phyloP scores from a whole-genome alignment of 73 alveolate genomes.

The Paramecium primaurelia region DNA sequence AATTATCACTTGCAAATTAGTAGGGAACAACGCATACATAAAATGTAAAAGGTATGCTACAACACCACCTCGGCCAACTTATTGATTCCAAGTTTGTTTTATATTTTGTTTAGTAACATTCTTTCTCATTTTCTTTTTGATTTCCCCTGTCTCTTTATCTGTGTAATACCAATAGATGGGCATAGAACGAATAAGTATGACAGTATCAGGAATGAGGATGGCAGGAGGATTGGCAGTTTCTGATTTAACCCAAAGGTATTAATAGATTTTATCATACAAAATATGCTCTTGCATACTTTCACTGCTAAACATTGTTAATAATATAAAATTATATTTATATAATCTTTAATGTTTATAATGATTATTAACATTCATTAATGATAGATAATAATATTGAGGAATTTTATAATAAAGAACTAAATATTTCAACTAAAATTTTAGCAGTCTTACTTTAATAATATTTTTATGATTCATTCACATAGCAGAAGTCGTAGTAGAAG shows the following conservation, averaged over 20 bases:
- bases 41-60: slow-evolving; percentile 32
- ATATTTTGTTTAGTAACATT: slow-evolving; percentile 17
- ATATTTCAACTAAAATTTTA: neutral
- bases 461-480: neutral
- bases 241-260: slow-evolving; percentile 24
- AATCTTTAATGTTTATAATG: neutral
- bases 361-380: neutral
- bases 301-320: slow-evolving; percentile 18
- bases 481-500: slow-evolving; percentile 21
- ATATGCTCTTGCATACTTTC: slow-evolving; percentile 20
- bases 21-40: neutral
- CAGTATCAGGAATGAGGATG: slow-evolving; percentile 24
- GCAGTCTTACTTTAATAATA: neutral
- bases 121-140: slow-evolving; percentile 40
- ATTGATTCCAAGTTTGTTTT: neutral
- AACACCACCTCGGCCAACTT: slow-evolving; percentile 29
- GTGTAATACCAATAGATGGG: slow-evolving; percentile 31
- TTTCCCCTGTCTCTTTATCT: slow-evolving; percentile 24
- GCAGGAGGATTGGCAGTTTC: slow-evolving; percentile 48
- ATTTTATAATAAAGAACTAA: neutral
- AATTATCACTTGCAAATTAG: neutral
- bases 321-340: neutral
- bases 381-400: neutral
- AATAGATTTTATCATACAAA: neutral
- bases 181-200: slow-evolving; percentile 4